Percentiles rank a stretch among this genome's conserved stretches.
Evolutionary conservation across 257 asterid species (phyloP).

Genomic region (Salvia splendens): DNA sequence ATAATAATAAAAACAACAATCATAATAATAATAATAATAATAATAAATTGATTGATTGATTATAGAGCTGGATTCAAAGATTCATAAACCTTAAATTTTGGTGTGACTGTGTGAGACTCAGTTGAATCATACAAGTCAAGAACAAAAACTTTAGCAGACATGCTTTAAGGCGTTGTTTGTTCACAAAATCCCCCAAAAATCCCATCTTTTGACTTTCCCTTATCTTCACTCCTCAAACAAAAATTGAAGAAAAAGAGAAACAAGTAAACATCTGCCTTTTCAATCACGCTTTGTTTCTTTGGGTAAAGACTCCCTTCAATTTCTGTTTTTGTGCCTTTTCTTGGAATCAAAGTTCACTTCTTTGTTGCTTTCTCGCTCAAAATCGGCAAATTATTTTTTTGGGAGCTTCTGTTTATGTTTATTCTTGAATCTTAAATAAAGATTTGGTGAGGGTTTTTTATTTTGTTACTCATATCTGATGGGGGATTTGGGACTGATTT

Average conservation of each 20-base stretch:
- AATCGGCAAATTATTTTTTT: conserved; percentile 18
- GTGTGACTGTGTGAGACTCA: background rate
- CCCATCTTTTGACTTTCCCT: conserved; percentile 16
- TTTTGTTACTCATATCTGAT: background rate
- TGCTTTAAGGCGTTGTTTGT: conserved; percentile 30
- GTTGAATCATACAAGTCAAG: conserved; percentile 24
- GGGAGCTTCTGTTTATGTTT: conserved; percentile 21
- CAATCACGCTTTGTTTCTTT: conserved; percentile 5
- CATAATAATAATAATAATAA: too few relatives aligned
- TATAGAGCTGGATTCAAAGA: background rate
- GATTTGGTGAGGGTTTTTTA: conserved; percentile 28
- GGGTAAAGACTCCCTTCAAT: conserved; percentile 13
- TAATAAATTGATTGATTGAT: too few relatives aligned
- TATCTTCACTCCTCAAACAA: conserved; percentile 19
- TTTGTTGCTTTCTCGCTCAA: conserved; percentile 36
- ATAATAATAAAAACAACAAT: too few relatives aligned
- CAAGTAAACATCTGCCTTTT: conserved; percentile 3
- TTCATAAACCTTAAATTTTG: background rate
- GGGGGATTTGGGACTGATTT: conserved; percentile 6
- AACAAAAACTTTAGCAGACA: conserved; percentile 4
- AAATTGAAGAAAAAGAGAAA: background rate
- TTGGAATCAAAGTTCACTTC: conserved; percentile 31
- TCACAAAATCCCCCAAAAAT: conserved; percentile 24
- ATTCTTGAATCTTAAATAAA: conserved; percentile 19
- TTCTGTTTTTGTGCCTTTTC: conserved; percentile 14